Evolutionary conservation across 306 rosid genomes (phyloP).

Genomic region (Cucumis sativus): DNA sequence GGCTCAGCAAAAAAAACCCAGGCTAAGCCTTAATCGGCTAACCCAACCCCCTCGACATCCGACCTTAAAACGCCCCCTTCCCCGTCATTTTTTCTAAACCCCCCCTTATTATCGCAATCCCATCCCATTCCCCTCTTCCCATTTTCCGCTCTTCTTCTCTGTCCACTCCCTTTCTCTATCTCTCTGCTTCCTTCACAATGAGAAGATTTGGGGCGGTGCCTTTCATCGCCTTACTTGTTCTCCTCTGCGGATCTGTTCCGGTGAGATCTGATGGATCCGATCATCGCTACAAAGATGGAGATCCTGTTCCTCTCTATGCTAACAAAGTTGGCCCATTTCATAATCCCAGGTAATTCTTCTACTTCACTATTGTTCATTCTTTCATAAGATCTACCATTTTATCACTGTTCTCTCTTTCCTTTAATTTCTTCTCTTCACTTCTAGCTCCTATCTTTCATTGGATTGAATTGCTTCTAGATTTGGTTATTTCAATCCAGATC

Average conservation of each 20-base stretch:
- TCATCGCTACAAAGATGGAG: constrained; percentile 37
- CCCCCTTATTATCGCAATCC: neutral
- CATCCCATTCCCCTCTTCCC: neutral
- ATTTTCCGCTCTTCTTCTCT: neutral
- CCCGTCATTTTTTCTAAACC: neutral
- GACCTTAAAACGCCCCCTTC: neutral
- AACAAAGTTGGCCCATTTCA: constrained; percentile 50
- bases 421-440: neutral
- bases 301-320: constrained; percentile 34
- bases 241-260: constrained; percentile 14
- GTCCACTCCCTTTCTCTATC: neutral
- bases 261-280: constrained; percentile 25
- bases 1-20: constrained; percentile 1
- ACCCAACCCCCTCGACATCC: neutral
- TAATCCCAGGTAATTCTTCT: constrained; percentile 31
- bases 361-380: neutral
- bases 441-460: neutral
- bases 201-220: constrained; percentile 23
- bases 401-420: neutral
- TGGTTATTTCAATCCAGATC: constrained; percentile 11
- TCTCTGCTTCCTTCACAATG: constrained; percentile 15
- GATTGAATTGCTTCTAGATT: neutral
- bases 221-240: constrained; percentile 15
- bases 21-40: neutral
- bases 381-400: neutral